phyloP scores from a whole-genome alignment of 129 eudicot species.

The Glebionis coronaria region DNA sequence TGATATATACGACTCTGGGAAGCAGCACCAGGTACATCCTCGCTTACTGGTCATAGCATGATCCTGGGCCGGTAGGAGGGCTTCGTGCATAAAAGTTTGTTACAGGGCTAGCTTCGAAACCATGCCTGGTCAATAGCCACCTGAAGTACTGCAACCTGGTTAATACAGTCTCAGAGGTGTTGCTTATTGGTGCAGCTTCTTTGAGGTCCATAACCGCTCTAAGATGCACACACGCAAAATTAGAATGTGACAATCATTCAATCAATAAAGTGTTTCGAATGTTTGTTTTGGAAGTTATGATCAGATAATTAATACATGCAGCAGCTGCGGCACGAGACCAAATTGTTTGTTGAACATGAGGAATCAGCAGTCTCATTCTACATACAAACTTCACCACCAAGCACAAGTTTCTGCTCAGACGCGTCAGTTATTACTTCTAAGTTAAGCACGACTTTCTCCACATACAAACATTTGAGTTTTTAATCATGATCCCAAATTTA shows the following conservation, averaged over 20 bases:
- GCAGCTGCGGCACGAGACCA: slow-evolving; percentile 99
- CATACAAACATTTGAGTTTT: no score
- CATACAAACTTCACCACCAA: slow-evolving; percentile 97
- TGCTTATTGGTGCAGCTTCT: slow-evolving; percentile 44
- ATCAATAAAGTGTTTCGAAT: neutral
- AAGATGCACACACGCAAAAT: slow-evolving; percentile 3
- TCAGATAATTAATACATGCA: slow-evolving; percentile 57
- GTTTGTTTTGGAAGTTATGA: neutral
- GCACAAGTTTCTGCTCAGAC: slow-evolving; percentile 55
- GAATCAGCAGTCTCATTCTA: slow-evolving; percentile 95
- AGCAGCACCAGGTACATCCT: neutral
- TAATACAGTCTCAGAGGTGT: slow-evolving; percentile 37
- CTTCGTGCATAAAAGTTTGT: slow-evolving; percentile 66
- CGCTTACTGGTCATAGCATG: slow-evolving; percentile 75
- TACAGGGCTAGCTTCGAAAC: slow-evolving; percentile 88
- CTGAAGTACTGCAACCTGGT: slow-evolving; percentile 70
- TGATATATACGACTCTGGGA: slow-evolving; percentile 20
- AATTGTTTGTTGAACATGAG: slow-evolving; percentile 83
- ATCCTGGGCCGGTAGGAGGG: slow-evolving; percentile 80
- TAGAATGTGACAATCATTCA: neutral
- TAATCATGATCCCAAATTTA: no score
- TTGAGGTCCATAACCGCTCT: slow-evolving; percentile 87
- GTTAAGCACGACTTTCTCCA: no score
- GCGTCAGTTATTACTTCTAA: slow-evolving; percentile 65
- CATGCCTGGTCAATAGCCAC: slow-evolving; percentile 85